Evolutionary conservation across 1,284 basidiomycete species (phyloP).

Genomic region (Inonotus obliquus): DNA sequence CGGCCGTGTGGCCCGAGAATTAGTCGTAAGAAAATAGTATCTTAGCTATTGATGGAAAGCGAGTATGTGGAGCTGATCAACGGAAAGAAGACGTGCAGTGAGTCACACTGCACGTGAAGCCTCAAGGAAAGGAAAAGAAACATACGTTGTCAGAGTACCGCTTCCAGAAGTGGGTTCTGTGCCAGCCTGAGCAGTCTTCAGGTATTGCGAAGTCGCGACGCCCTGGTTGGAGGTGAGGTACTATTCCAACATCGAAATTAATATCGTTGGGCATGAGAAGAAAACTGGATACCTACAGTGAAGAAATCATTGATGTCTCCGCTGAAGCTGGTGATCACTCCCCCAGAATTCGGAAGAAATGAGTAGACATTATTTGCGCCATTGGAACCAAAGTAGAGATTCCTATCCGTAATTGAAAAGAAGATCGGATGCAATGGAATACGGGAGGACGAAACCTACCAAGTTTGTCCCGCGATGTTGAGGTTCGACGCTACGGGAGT

Average conservation of each 20-base stretch:
- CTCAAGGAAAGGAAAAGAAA: slow-evolving; percentile 21
- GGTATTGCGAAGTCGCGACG: slow-evolving; percentile 43
- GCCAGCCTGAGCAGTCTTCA: slow-evolving; percentile 51
- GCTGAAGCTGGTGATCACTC: slow-evolving; percentile 43
- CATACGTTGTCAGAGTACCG: slow-evolving; percentile 49
- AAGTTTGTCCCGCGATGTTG: slow-evolving; percentile 44
- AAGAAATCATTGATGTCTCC: slow-evolving; percentile 55
- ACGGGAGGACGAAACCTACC: slow-evolving; percentile 31
- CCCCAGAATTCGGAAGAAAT: slow-evolving; percentile 47
- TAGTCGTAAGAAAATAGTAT: background rate
- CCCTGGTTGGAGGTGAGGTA: slow-evolving; percentile 45
- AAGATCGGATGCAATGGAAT: background rate
- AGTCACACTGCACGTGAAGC: background rate
- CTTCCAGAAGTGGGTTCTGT: slow-evolving; percentile 53
- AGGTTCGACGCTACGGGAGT: slow-evolving; percentile 41
- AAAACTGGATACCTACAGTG: slow-evolving; percentile 31
- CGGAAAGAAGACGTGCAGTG: too few relatives aligned
- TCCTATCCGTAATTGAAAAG: slow-evolving; percentile 31
- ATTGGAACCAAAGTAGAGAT: slow-evolving; percentile 55
- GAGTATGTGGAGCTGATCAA: slow-evolving; percentile 37
- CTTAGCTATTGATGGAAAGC: slow-evolving; percentile 33
- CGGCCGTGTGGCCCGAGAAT: too few relatives aligned
- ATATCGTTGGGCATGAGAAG: background rate
- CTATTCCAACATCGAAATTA: slow-evolving; percentile 28
- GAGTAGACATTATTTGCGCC: slow-evolving; percentile 59